These are phyloP conservation scores for Eucalyptus cloeziana DNA, from an alignment of 345 rosid genomes.

Conservation along the genomic window DNA sequence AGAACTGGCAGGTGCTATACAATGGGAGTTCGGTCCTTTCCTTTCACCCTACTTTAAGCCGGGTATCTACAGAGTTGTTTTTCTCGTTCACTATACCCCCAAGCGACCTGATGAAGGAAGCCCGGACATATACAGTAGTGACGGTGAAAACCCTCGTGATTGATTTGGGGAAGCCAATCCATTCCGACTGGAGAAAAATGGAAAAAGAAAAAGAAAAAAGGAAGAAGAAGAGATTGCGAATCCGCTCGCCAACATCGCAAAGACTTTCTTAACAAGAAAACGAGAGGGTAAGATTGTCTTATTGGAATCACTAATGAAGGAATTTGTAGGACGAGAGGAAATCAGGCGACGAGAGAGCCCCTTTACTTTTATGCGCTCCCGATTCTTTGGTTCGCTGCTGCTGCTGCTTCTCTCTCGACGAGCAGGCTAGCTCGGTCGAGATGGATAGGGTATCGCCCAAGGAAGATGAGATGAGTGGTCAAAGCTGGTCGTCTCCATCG, in stretches of 20 bases:
- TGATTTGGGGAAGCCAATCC: not conserved
- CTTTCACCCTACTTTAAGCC: not conserved
- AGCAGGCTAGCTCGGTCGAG: not conserved
- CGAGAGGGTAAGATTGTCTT: not conserved
- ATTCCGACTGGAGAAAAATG: not conserved
- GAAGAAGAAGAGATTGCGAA: not conserved
- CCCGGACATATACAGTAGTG: not conserved
- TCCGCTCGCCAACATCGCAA: not conserved
- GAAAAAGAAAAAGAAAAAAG: not conserved
- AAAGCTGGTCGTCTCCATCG: not conserved
- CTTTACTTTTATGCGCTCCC: not conserved
- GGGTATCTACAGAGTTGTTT: not conserved
- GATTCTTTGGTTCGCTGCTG: not conserved
- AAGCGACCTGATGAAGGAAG: not conserved
- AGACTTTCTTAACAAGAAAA: not conserved
- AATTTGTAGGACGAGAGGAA: not conserved
- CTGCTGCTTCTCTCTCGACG: not conserved
- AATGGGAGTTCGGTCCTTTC: not conserved
- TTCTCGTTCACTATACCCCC: not conserved
- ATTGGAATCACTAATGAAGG: not conserved
- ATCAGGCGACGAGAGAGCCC: not conserved
- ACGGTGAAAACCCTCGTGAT: not conserved
- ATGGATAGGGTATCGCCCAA: not conserved
- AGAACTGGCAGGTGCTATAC: not conserved
- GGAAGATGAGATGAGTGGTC: not conserved